Conservation (phyloP, 1,284 basidiomycete species). For the Irpex sp. region DNA sequence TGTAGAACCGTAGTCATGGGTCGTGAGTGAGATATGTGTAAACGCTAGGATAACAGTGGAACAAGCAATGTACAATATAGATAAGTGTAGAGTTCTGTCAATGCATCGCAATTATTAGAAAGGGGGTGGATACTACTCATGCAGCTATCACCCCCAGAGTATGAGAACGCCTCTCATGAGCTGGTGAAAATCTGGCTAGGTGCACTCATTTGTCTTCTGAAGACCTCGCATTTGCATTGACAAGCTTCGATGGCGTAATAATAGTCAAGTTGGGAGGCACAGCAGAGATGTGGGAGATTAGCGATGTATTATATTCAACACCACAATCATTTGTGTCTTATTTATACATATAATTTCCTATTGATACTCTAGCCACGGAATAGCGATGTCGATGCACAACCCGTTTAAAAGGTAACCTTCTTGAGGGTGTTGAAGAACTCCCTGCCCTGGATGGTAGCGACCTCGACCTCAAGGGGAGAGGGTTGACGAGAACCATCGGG, state of each 20-base stretch:
- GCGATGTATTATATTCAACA: neutral
- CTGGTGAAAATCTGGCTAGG: too few relatives aligned
- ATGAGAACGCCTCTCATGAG: too few relatives aligned
- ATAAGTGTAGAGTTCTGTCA: neutral
- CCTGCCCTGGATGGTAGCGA: constrained; percentile 44
- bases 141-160: neutral
- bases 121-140: neutral
- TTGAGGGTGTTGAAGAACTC: constrained; percentile 31
- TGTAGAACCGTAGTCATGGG: neutral
- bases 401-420: constrained; percentile 20
- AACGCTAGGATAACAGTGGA: neutral
- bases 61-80: neutral
- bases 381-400: neutral
- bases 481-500: constrained; percentile 60
- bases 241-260: too few relatives aligned
- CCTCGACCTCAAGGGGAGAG: constrained; percentile 38
- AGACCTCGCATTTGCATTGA: too few relatives aligned
- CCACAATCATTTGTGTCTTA: neutral
- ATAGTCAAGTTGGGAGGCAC: too few relatives aligned
- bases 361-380: neutral
- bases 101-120: neutral
- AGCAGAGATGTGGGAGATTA: neutral
- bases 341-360: neutral
- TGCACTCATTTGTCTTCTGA: too few relatives aligned
- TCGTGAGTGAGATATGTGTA: neutral